Percentiles rank a stretch among this genome's conserved stretches.
Conservation (phyloP, 2,329 filamentous ascomycete genomes). For the Trichoderma brevicompactum region DNA sequence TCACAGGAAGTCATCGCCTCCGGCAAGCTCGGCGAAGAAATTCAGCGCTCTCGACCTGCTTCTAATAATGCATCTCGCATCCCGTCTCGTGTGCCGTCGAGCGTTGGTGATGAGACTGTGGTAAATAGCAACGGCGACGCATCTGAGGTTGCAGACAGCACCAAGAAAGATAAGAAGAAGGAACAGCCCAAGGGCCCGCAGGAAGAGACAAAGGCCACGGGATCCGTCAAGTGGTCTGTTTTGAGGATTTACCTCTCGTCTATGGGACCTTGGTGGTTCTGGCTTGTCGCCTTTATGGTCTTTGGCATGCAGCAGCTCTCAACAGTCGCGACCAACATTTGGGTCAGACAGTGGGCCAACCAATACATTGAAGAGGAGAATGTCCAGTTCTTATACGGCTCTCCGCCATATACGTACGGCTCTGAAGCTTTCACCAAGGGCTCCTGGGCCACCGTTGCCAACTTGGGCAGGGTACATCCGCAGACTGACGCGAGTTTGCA, state of each 20-base stretch:
- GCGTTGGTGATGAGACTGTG: conserved; percentile 66
- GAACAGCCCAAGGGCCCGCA: conserved; percentile 56
- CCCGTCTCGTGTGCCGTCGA: conserved; percentile 78
- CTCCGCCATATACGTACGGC: conserved; percentile 35
- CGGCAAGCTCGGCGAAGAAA: conserved; percentile 87
- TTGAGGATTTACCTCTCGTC: conserved; percentile 82
- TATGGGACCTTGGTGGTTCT: conserved; percentile 99
- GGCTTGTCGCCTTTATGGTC: conserved; percentile 73
- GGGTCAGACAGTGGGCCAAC: conserved; percentile 95
- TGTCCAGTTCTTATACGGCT: conserved; percentile 33
- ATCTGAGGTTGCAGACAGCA: conserved; percentile 51
- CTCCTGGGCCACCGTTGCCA: conserved; percentile 46
- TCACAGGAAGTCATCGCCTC: conserved; percentile 78
- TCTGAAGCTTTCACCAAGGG: conserved; percentile 38
- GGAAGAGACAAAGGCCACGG: conserved; percentile 79
- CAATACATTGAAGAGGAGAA: conserved; percentile 67
- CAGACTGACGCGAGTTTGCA: neutral
- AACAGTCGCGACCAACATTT: conserved; percentile 86
- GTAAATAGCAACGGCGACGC: conserved; percentile 55
- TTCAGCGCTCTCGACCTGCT: conserved; percentile 70
- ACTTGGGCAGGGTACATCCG: conserved; percentile 39
- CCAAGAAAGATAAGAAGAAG: conserved; percentile 51
- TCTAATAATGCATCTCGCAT: conserved; percentile 73
- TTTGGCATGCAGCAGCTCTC: conserved; percentile 85
- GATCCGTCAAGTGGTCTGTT: conserved; percentile 85